A percentile compares a stretch with the other conserved stretches of the same genome.
phyloP scores from a whole-genome alignment of 2,329 filamentous ascomycete species.

The Fusarium temperatum region DNA sequence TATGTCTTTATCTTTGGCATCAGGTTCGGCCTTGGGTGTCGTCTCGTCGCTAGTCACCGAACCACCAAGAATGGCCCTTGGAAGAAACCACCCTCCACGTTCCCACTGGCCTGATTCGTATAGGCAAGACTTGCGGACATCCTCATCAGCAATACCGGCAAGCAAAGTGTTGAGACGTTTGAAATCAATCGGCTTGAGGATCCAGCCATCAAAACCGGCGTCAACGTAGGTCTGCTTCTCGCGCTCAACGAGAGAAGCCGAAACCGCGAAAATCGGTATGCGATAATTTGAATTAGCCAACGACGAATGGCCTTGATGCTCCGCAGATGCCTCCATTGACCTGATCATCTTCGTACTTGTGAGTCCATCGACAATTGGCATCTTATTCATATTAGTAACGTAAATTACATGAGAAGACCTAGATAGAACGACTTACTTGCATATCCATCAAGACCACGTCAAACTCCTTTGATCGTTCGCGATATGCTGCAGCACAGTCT shows the following conservation, averaged over 20 bases:
- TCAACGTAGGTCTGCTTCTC: conserved; percentile 75
- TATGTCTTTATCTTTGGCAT: conserved; percentile 24
- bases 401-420: not conserved
- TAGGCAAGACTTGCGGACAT: conserved; percentile 67
- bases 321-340: conserved; percentile 68
- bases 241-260: conserved; percentile 79
- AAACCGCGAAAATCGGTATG: conserved; percentile 86
- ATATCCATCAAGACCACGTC: conserved; percentile 93
- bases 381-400: conserved; percentile 60
- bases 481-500: conserved; percentile 79
- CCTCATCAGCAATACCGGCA: conserved; percentile 70
- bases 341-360: conserved; percentile 86
- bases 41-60: conserved; percentile 34
- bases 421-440: conserved; percentile 68
- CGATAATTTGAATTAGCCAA: conserved; percentile 69
- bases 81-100: conserved; percentile 81
- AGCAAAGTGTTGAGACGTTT: conserved; percentile 75
- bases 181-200: conserved; percentile 88
- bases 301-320: conserved; percentile 62
- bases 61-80: conserved; percentile 15
- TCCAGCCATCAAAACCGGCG: conserved; percentile 89
- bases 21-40: conserved; percentile 42
- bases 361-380: conserved; percentile 90
- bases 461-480: conserved; percentile 68
- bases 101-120: conserved; percentile 83